phyloP scores from a whole-genome alignment of 441 rosid genomes.

The Erysimum cheiri region DNA sequence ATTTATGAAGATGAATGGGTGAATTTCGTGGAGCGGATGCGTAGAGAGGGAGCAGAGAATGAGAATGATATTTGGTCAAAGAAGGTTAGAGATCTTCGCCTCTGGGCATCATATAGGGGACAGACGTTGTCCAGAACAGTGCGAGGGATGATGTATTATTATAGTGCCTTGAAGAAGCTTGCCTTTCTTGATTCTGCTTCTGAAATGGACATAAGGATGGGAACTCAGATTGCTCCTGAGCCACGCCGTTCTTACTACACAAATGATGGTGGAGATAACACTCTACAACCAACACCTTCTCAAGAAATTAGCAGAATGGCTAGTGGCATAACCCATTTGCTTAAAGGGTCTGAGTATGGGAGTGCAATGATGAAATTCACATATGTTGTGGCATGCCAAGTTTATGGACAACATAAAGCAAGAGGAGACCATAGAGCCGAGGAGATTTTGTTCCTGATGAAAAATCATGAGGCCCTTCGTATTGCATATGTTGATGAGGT shows the following conservation, averaged over 20 bases:
- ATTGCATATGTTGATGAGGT: conserved; percentile 93
- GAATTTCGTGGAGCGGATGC: conserved; percentile 73
- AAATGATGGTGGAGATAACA: conserved; percentile 48
- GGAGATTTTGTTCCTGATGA: conserved; percentile 73
- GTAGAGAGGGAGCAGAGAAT: conserved; percentile 57
- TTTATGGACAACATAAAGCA: conserved; percentile 82
- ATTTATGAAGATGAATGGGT: conserved; percentile 73
- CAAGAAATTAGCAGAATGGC: conserved; percentile 52
- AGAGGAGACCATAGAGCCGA: conserved; percentile 74
- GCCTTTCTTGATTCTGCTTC: conserved; percentile 89
- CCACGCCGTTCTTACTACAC: conserved; percentile 50
- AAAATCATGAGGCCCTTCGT: conserved; percentile 81
- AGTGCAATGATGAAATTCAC: conserved; percentile 84
- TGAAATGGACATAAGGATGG: conserved; percentile 72
- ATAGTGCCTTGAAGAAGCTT: conserved; percentile 85
- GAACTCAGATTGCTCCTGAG: conserved; percentile 60
- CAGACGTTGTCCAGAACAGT: conserved; percentile 90
- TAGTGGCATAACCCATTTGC: conserved; percentile 62
- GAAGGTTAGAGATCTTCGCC: conserved; percentile 76
- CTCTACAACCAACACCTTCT: conserved; percentile 48
- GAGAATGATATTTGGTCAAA: conserved; percentile 60
- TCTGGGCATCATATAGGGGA: conserved; percentile 93
- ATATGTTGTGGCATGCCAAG: conserved; percentile 84
- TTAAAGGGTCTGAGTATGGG: conserved; percentile 81
- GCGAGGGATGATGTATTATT: conserved; percentile 96